Percentiles rank a stretch among this genome's conserved stretches.
Evolutionary conservation across 2,329 filamentous ascomycete species (phyloP).

Genomic region (Fusarium liriodendri): DNA sequence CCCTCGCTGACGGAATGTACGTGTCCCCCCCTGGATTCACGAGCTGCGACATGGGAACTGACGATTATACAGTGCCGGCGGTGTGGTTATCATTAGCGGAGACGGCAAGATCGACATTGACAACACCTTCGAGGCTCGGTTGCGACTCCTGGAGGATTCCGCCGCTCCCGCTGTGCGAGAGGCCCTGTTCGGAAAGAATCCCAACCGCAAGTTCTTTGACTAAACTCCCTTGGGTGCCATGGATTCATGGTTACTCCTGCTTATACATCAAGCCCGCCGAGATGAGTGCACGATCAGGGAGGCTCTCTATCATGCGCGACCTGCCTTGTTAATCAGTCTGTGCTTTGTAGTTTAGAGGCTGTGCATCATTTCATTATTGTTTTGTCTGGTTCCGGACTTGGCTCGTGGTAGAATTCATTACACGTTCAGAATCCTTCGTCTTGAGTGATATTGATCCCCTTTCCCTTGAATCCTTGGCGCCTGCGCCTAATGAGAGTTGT

Average conservation of each 20-base stretch:
- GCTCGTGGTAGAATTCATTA: slow-evolving; percentile 42
- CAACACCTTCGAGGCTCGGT: slow-evolving; percentile 95
- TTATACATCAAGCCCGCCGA: slow-evolving; percentile 24
- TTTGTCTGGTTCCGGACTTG: slow-evolving; percentile 38
- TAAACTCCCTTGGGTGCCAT: slow-evolving; percentile 57
- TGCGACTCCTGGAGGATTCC: slow-evolving; percentile 85
- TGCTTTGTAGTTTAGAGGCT: slow-evolving; percentile 50
- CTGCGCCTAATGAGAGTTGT: background rate
- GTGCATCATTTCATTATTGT: slow-evolving; percentile 45
- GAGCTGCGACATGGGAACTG: slow-evolving; percentile 23
- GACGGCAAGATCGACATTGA: slow-evolving; percentile 97
- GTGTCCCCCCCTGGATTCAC: slow-evolving; percentile 52
- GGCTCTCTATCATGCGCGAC: slow-evolving; percentile 36
- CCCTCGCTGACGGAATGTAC: slow-evolving; percentile 85
- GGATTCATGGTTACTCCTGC: slow-evolving; percentile 18
- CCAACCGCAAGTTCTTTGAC: slow-evolving; percentile 95
- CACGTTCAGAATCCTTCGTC: slow-evolving; percentile 30
- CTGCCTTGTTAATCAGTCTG: slow-evolving; percentile 43
- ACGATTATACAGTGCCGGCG: slow-evolving; percentile 75
- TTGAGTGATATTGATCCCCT: slow-evolving; percentile 11
- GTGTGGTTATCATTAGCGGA: slow-evolving; percentile 82
- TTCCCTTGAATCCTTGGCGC: background rate
- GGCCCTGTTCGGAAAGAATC: slow-evolving; percentile 92
- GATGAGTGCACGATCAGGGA: slow-evolving; percentile 33
- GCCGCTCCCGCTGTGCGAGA: slow-evolving; percentile 87